A percentile compares a stretch with the other conserved stretches of the same genome.
Evolutionary conservation across 1,139 yeast genomes (phyloP).

Genomic region (Yamadazyma diospyri): DNA sequence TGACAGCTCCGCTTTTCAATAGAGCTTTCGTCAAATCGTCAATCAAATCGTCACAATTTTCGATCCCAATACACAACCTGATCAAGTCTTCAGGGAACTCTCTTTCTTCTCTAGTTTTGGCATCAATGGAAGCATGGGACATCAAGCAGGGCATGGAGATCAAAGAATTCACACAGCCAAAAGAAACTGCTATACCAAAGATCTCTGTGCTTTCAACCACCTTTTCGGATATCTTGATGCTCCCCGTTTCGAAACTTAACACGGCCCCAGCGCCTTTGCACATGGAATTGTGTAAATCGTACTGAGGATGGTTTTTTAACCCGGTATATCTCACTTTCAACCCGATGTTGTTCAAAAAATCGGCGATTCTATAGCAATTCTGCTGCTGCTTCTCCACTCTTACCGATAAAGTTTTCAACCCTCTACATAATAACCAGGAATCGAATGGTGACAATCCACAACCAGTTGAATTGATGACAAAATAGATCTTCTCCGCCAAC

Average conservation of each 20-base stretch:
- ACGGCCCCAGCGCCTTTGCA: constrained; percentile 90
- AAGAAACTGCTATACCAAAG: constrained; percentile 88
- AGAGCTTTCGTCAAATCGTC: constrained; percentile 73
- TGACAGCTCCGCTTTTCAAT: constrained; percentile 59
- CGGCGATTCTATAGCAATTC: constrained; percentile 72
- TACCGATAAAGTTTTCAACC: constrained; percentile 80
- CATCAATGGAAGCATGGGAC: constrained; percentile 96
- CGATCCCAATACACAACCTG: constrained; percentile 86
- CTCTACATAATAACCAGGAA: constrained; percentile 82
- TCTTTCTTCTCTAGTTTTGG: constrained; percentile 79
- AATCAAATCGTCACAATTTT: constrained; percentile 61
- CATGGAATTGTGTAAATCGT: constrained; percentile 71
- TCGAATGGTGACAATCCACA: constrained; percentile 91
- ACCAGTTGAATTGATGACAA: constrained; percentile 84
- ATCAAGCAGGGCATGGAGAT: constrained; percentile 90
- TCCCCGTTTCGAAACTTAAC: constrained; percentile 82
- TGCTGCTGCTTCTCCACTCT: constrained; percentile 84
- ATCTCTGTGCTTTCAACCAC: constrained; percentile 74
- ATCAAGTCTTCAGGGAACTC: constrained; percentile 89
- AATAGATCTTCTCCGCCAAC: constrained; percentile 67
- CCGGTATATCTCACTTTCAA: constrained; percentile 85
- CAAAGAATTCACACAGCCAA: constrained; percentile 90
- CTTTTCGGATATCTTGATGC: constrained; percentile 59
- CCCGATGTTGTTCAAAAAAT: constrained; percentile 59
- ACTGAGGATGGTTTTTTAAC: constrained; percentile 73